A percentile compares a stretch with the other conserved stretches of the same genome.
Conservation (phyloP, 768 basidiomycete species). For the Gelatoporia subvermispora region DNA sequence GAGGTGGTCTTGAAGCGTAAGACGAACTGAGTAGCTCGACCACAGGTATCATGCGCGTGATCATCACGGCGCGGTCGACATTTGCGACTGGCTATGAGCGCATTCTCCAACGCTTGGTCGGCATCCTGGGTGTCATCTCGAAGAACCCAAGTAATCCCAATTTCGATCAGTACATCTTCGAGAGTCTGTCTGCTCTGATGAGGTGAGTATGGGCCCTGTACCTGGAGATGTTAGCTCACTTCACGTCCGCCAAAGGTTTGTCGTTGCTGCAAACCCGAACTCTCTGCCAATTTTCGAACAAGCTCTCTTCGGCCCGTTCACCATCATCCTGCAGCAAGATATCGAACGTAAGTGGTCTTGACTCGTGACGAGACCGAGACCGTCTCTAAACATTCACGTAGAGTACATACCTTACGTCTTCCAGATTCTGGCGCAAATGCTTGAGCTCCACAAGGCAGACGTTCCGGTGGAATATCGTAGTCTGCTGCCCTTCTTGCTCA, state of each 20-base stretch:
- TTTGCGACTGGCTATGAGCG: slow-evolving; percentile 64
- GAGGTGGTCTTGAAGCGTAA: neutral
- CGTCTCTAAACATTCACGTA: slow-evolving; percentile 23
- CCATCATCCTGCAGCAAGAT: slow-evolving; percentile 83
- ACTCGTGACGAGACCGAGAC: neutral
- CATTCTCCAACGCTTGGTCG: slow-evolving; percentile 68
- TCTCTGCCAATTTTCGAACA: slow-evolving; percentile 74
- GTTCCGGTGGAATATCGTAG: slow-evolving; percentile 76
- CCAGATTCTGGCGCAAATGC: slow-evolving; percentile 94
- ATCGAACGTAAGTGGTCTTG: slow-evolving; percentile 67
- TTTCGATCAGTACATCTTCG: slow-evolving; percentile 97
- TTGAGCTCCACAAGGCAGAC: slow-evolving; percentile 65
- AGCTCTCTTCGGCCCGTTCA: slow-evolving; percentile 82
- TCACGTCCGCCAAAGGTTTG: slow-evolving; percentile 48
- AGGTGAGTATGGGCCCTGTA: slow-evolving; percentile 41
- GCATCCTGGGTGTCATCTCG: slow-evolving; percentile 81
- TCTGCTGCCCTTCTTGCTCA: slow-evolving; percentile 78
- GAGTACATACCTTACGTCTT: slow-evolving; percentile 98
- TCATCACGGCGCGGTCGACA: slow-evolving; percentile 81
- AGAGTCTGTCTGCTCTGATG: slow-evolving; percentile 91
- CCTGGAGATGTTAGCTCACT: neutral
- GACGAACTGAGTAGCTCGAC: neutral
- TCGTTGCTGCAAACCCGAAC: slow-evolving; percentile 64
- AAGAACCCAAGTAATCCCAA: slow-evolving; percentile 97
- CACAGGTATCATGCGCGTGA: slow-evolving; percentile 89